Evolutionary conservation across 2,329 filamentous ascomycete species (phyloP).

Genomic region (Epicoccum nigrum): DNA sequence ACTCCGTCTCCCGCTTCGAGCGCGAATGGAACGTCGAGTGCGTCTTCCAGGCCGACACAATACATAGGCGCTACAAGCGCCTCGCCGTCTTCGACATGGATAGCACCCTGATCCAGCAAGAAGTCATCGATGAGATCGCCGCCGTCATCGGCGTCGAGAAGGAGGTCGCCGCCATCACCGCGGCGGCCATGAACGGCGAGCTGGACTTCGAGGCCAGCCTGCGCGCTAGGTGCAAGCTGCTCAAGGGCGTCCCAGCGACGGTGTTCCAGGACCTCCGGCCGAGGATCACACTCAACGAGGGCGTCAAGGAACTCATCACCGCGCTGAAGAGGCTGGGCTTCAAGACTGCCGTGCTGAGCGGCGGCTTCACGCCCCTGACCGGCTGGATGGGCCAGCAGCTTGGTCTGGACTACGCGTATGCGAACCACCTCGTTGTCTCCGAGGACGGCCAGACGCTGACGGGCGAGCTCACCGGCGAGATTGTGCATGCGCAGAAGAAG

Average conservation of each 20-base stretch:
- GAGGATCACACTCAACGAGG: conserved; percentile 79
- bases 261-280: conserved; percentile 80
- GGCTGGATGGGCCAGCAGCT: conserved; percentile 82
- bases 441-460: conserved; percentile 63
- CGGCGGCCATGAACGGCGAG: conserved; percentile 93
- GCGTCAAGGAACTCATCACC: conserved; percentile 74
- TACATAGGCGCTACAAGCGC: conserved; percentile 80
- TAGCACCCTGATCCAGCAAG: conserved; percentile 93
- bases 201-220: conserved; percentile 88
- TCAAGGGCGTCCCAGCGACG: conserved; percentile 78
- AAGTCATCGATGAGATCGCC: conserved; percentile 95
- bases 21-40: conserved; percentile 89
- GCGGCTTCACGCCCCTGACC: conserved; percentile 89
- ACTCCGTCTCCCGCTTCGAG: conserved; percentile 81
- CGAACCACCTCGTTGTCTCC: conserved; percentile 79
- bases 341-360: conserved; percentile 88
- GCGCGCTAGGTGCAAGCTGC: conserved; percentile 76
- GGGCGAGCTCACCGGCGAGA: conserved; percentile 72
- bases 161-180: conserved; percentile 85
- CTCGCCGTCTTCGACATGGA: conserved; percentile 99
- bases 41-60: conserved; percentile 72
- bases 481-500: conserved; percentile 80
- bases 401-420: conserved; percentile 84
- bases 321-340: conserved; percentile 79
- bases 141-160: conserved; percentile 81